Evolutionary conservation across 371 early-diverging fungal species (phyloP).

Genomic region (Cokeromyces recurvatus): DNA sequence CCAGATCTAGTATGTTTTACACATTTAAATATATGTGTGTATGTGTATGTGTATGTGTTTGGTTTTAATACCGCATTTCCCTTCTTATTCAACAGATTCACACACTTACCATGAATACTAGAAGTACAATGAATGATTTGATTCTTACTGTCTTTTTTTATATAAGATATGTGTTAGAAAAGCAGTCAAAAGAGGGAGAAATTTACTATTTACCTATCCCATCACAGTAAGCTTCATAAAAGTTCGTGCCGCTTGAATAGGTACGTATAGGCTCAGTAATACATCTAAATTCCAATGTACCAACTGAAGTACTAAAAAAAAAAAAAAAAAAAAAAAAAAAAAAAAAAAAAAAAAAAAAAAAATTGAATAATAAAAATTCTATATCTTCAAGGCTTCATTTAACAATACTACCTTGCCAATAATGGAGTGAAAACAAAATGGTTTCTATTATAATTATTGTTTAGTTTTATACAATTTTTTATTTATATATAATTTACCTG

Average conservation of each 20-base stretch:
- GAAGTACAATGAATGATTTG: constrained; percentile 36
- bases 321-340: neutral
- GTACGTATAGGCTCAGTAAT: constrained; percentile 70
- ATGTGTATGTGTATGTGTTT: too few species aligned
- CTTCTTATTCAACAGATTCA: too few species aligned
- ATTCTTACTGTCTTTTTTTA: constrained; percentile 36
- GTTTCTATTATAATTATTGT: constrained; percentile 39
- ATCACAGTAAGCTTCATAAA: constrained; percentile 66
- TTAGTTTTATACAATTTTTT: neutral
- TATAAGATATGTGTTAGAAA: too few species aligned
- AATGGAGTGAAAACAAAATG: constrained; percentile 84
- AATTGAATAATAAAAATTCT: neutral
- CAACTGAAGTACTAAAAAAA: constrained; percentile 63
- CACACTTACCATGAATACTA: constrained; percentile 26
- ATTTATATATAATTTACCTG: constrained; percentile 20
- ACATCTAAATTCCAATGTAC: constrained; percentile 81
- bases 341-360: neutral
- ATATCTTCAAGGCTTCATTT: neutral
- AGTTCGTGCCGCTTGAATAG: constrained; percentile 53
- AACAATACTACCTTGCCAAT: constrained; percentile 47
- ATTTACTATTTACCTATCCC: too few species aligned
- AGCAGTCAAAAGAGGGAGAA: too few species aligned
- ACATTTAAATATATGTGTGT: too few species aligned
- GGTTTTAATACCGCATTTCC: too few species aligned
- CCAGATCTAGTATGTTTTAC: too few species aligned